A percentile compares a stretch with the other conserved stretches of the same genome.
phyloP scores from a whole-genome alignment of 2,329 filamentous ascomycete genomes.

The Neospermospora avenae region DNA sequence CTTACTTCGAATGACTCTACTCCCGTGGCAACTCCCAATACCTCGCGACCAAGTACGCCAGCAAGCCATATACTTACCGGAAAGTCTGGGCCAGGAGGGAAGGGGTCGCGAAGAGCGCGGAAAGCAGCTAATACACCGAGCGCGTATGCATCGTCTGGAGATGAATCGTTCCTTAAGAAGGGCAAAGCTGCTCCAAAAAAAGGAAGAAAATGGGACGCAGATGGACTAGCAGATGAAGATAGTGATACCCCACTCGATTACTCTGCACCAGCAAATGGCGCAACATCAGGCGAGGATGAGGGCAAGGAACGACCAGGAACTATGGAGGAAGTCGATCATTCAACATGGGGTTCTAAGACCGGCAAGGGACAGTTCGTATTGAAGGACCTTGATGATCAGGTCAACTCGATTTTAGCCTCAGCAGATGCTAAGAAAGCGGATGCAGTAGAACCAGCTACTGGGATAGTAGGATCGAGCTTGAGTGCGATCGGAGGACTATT shows the following conservation, averaged over 20 bases:
- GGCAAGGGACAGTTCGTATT: slow-evolving; percentile 89
- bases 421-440: slow-evolving; percentile 64
- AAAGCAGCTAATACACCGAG: slow-evolving; percentile 61
- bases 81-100: slow-evolving; percentile 71
- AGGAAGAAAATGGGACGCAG: slow-evolving; percentile 87
- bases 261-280: slow-evolving; percentile 59
- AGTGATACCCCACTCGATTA: slow-evolving; percentile 83
- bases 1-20: slow-evolving; percentile 53
- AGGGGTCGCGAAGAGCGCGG: slow-evolving; percentile 76
- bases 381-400: slow-evolving; percentile 89
- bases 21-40: slow-evolving; percentile 67
- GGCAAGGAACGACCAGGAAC: slow-evolving; percentile 50
- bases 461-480: slow-evolving; percentile 74
- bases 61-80: slow-evolving; percentile 65
- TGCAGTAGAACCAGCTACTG: slow-evolving; percentile 45
- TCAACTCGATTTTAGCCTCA: slow-evolving; percentile 80
- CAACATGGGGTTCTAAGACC: slow-evolving; percentile 81
- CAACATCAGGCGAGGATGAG: slow-evolving; percentile 52
- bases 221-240: slow-evolving; percentile 79
- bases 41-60: slow-evolving; percentile 77
- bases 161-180: slow-evolving; percentile 65
- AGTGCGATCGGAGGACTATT: slow-evolving; percentile 85
- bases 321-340: slow-evolving; percentile 71
- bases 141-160: slow-evolving; percentile 73
- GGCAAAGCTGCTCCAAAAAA: slow-evolving; percentile 67